Base-by-base conservation (phyloP, 2,329 filamentous ascomycete genomes). In the Neospermospora avenae region DNA sequence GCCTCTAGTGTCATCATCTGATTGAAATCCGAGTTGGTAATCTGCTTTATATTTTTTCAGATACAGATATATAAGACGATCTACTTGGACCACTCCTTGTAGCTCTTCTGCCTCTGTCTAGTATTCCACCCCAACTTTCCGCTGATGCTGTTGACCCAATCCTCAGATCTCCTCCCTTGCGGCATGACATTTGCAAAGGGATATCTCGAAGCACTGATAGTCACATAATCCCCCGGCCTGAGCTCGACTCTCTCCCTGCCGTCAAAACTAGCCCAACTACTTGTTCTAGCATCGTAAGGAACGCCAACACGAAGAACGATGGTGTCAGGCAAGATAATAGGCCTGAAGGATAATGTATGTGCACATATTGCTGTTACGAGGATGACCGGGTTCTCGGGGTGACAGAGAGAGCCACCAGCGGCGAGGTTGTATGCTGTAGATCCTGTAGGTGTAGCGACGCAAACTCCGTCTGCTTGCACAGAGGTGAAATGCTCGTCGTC, bases 181-280 rank as follows among this genome's bases (percentile, higher is more conserved):
- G 86, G 83, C 75, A 91, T 81, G 11, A 93, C 89, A 58, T 84
- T 86, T 0, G 90, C 89, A 74, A 93, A 95, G 0, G 90, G 90
- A 70, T 89, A 93, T 42, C 90, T 77, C 66, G 87, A 90, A 2
- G 90, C 90, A 66, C 88, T 91, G 63, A 95, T 88, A 1, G 90
- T 93, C 4, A 93, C 89, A 72, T 95, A 95, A 75, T 95, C 90
- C 16, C 90, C 90, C 0, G 89, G 88, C 52, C 77, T 74, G 39
- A 95, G 79, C 76, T 95, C 90, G n/a, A 90, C 77, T 76, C 92
- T 85, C 78, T 97, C 91, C 63, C 92, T 84, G 1, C 95, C 95
- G 74, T 99, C 95, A 73, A 99, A 99, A 74, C 91, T 96, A n/a
- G 93, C 95, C 93, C 95, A 99, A 42, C 89, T 93, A 67, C 86